Evolutionary conservation across 208 protist genomes (phyloP).

Genomic region (Acanthamoeba castellanii): DNA sequence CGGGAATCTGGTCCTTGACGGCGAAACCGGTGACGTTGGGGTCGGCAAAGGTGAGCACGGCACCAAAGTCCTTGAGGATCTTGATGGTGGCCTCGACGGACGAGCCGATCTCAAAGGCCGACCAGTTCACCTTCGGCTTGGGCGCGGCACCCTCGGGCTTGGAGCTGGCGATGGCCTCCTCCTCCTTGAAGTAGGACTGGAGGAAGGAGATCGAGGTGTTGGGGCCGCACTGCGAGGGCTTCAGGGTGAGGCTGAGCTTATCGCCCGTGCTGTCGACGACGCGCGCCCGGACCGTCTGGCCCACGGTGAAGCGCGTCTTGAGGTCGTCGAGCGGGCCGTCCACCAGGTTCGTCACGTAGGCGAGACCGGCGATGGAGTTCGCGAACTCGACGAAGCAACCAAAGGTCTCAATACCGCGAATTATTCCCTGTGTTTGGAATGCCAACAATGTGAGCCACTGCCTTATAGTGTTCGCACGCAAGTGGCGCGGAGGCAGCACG

Average conservation of each 20-base stretch:
- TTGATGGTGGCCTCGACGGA: constrained; percentile 53
- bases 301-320: constrained; percentile 40
- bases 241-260: constrained; percentile 68
- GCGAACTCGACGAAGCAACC: constrained; percentile 74
- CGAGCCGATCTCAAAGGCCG: constrained; percentile 45
- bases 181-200: constrained; percentile 71
- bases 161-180: constrained; percentile 55
- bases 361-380: constrained; percentile 52
- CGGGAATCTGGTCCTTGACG: constrained; percentile 69
- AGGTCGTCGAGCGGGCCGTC: constrained; percentile 50
- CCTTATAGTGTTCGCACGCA: not conserved
- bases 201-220: constrained; percentile 72
- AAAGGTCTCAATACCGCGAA: constrained; percentile 40
- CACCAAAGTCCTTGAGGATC: constrained; percentile 75
- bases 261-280: constrained; percentile 65
- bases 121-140: constrained; percentile 70
- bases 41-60: constrained; percentile 41
- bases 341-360: constrained; percentile 70
- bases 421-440: constrained; percentile 8
- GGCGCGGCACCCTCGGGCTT: constrained; percentile 56
- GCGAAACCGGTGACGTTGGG: constrained; percentile 69
- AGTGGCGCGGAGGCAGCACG: not conserved
- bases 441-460: not conserved
- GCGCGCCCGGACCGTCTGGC: constrained; percentile 47
- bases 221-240: constrained; percentile 64